These are phyloP conservation scores for Pseudocercospora musae DNA, from an alignment of 2,329 filamentous ascomycete species.

Conservation along the genomic window DNA sequence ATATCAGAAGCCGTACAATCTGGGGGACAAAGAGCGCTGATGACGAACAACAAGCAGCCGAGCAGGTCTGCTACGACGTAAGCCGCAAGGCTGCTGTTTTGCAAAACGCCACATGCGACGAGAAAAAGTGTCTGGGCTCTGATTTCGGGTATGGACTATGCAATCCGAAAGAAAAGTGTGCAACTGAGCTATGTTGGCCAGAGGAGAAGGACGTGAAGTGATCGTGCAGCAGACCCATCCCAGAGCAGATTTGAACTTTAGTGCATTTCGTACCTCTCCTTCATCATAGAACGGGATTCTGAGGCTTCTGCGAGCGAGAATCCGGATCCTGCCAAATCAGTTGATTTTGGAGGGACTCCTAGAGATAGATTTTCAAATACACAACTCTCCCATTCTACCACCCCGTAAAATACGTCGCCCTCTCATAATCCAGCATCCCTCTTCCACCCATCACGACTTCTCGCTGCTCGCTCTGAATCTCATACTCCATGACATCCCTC, in stretches of 20 bases:
- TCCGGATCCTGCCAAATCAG: too few relatives aligned
- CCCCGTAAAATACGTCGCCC: conserved; percentile 16
- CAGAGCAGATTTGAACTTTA: too few relatives aligned
- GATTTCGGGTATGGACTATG: too few relatives aligned
- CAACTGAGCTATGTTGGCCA: not conserved
- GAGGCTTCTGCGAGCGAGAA: too few relatives aligned
- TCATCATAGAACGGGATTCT: too few relatives aligned
- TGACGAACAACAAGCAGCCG: not conserved
- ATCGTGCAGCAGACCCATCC: too few relatives aligned
- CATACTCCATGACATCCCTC: conserved; percentile 16
- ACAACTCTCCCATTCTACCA: conserved; percentile 13
- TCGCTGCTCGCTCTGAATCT: conserved; percentile 10
- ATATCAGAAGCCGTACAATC: too few relatives aligned
- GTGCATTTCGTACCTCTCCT: too few relatives aligned
- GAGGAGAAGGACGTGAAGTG: not conserved
- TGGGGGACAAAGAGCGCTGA: not conserved
- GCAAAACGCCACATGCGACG: not conserved
- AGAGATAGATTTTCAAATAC: too few relatives aligned
- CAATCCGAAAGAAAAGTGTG: too few relatives aligned
- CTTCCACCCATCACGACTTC: conserved; percentile 19
- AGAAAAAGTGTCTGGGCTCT: not conserved
- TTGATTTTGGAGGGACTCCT: too few relatives aligned
- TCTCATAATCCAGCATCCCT: conserved; percentile 13
- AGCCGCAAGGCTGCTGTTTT: not conserved
- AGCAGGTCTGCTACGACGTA: not conserved